Conservation (phyloP, 192 early-diverging fungal species). For the Coemansia sp. region DNA sequence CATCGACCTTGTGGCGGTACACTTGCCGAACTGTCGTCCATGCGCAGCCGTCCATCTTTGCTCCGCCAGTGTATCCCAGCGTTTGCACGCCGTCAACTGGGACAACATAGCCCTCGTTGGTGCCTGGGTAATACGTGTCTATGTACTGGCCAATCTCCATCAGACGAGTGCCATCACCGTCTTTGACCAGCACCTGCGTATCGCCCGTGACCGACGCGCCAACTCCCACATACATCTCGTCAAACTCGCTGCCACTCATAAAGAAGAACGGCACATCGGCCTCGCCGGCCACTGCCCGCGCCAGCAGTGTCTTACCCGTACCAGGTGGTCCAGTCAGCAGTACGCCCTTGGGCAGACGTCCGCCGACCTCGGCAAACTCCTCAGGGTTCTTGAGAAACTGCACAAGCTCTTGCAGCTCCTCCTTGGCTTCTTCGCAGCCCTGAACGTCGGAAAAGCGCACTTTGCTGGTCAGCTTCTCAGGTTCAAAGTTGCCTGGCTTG, state of each 20-base stretch:
- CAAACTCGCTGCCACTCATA: slow-evolving; percentile 98
- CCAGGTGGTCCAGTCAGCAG: slow-evolving; percentile 89
- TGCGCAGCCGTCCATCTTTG: slow-evolving; percentile 23
- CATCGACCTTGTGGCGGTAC: slow-evolving; percentile 51
- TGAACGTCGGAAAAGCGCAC: slow-evolving; percentile 94
- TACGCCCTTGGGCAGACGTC: slow-evolving; percentile 92
- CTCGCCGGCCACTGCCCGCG: slow-evolving; percentile 96
- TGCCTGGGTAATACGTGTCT: slow-evolving; percentile 34
- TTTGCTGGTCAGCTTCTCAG: slow-evolving; percentile 33
- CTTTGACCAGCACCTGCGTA: slow-evolving; percentile 47
- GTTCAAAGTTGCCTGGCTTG: slow-evolving; percentile 27
- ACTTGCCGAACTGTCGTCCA: slow-evolving; percentile 52
- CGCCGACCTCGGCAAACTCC: slow-evolving; percentile 89
- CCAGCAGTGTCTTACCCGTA: slow-evolving; percentile 96
- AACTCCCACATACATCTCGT: slow-evolving; percentile 98
- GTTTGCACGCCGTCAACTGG: slow-evolving; percentile 47
- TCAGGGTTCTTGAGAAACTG: slow-evolving; percentile 91
- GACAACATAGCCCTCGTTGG: slow-evolving; percentile 36
- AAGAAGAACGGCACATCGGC: slow-evolving; percentile 98
- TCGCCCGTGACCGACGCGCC: slow-evolving; percentile 68
- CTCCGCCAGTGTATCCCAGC: slow-evolving; percentile 41
- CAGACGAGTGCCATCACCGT: slow-evolving; percentile 17
- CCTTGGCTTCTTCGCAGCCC: slow-evolving; percentile 97
- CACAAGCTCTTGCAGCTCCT: slow-evolving; percentile 95
- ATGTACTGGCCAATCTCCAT: slow-evolving; percentile 47